Evolutionary conservation across 202 grass and related monocot species (phyloP).

Genomic region (Setaria italica): DNA sequence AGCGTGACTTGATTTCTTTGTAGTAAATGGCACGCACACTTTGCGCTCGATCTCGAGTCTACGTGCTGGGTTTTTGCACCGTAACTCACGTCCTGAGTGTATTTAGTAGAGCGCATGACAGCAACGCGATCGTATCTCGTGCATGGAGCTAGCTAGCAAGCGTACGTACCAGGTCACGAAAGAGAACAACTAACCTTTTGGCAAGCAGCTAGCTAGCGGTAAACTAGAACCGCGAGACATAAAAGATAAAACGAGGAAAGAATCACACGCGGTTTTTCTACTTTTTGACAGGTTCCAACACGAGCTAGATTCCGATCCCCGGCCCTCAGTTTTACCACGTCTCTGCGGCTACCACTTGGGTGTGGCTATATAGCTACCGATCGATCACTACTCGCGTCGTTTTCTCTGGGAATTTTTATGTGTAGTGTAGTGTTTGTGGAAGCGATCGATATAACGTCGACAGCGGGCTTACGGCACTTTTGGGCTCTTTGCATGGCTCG

Average conservation of each 20-base stretch:
- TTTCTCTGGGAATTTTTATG: constrained; percentile 1
- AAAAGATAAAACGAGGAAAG: not conserved
- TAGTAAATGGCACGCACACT: not conserved
- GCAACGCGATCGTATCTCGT: not conserved
- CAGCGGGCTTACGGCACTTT: constrained; percentile 7
- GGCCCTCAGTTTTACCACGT: constrained; percentile 21
- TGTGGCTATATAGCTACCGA: not conserved
- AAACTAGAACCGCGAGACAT: not conserved
- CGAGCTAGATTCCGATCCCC: too few relatives aligned
- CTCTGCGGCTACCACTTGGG: not conserved
- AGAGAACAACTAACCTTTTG: not conserved
- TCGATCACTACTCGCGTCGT: not conserved
- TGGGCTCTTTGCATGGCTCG: not conserved
- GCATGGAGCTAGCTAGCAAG: not conserved
- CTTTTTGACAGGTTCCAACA: constrained; percentile 24
- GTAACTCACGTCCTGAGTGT: not conserved
- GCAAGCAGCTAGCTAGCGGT: not conserved
- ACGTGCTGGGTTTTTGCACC: not conserved
- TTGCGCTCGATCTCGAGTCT: not conserved
- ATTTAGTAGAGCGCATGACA: not conserved
- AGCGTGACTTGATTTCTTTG: not conserved
- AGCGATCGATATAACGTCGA: not conserved
- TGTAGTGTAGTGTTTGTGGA: not conserved
- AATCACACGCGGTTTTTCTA: constrained; percentile 32
- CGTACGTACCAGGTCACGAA: not conserved